phyloP scores from a whole-genome alignment of 345 rosid genomes.

The Anastatica hierochuntica region DNA sequence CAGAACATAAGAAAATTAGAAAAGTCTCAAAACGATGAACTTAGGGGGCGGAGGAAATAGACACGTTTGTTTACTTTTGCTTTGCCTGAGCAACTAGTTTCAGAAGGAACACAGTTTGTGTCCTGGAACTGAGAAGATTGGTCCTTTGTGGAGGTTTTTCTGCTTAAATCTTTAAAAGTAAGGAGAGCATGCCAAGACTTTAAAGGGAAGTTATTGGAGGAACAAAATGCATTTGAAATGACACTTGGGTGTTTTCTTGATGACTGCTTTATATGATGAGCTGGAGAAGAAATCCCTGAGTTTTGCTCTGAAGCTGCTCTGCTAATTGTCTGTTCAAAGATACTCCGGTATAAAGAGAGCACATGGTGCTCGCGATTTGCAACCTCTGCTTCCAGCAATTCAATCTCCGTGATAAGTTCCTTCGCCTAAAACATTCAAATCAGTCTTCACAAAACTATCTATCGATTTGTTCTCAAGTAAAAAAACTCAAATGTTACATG shows the following conservation, averaged over 20 bases:
- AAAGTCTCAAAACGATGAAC: too few relatives aligned
- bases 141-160: conserved; percentile 33
- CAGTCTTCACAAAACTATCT: not conserved
- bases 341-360: conserved; percentile 63
- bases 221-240: conserved; percentile 77
- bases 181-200: conserved; percentile 50
- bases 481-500: conserved; percentile 33
- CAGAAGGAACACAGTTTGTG: conserved; percentile 28
- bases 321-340: conserved; percentile 54
- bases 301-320: conserved; percentile 48
- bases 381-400: conserved; percentile 76
- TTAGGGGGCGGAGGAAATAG: too few relatives aligned
- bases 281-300: conserved; percentile 62
- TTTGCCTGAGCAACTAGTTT: conserved; percentile 31
- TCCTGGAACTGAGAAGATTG: conserved; percentile 28
- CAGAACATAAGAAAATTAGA: too few relatives aligned
- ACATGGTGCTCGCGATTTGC: conserved; percentile 72
- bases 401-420: conserved; percentile 76
- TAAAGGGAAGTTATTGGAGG: conserved; percentile 56
- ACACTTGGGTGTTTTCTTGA: conserved; percentile 68
- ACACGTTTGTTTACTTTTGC: conserved; percentile 52
- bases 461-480: not conserved
- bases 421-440: conserved; percentile 40
- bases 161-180: conserved; percentile 33
- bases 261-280: conserved; percentile 42